Base-by-base conservation (phyloP, 2,329 filamentous ascomycete genomes). In the Lasiodiplodia sp. region DNA sequence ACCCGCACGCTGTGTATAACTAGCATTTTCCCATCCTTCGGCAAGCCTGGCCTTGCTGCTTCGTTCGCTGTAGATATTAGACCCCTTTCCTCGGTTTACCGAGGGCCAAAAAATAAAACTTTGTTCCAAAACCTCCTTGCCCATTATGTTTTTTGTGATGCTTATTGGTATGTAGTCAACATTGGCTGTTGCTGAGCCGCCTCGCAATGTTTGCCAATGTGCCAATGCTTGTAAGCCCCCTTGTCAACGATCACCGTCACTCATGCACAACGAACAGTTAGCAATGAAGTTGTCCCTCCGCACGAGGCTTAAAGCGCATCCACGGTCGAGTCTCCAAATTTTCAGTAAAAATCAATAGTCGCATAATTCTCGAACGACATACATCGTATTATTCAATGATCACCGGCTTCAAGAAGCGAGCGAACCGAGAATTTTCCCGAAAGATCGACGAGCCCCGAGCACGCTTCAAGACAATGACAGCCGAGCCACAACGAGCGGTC, bases 401-500 rank as follows among this genome's bases (percentile, higher is more conserved):
- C 51, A 47, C 64, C 14, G 18, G 57, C 55, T 57, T 66, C 51
- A 66, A 34, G n/a, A 66, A 31, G n/a, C 51, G 64, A 66, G 64
- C 34, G 23, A 55, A 66, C 55, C 64, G 64, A 66, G 64, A 66
- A 57, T 66, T 66, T 21, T 38, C 38, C 52, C 52, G 52, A 56
- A 57, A 57, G 64, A 66, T 66, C 64, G 64, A 66, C 51, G 52
- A 57, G 47, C 28, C 52, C 55, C 49, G 51, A 66, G 31, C 60
- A 44, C 60, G 47, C 28, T 38, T 64, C 60, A 44, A 64, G 28
- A 58, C 65, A 25, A 71, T 68, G 68, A 31, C 52, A 49, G 70
- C 40, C 34, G 55, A 38, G 55, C 34, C 65, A 18, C 53, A 73
- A 58, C 44, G 34, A 31, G 16, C 18, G 28, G 57, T 70, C 63